Evolutionary conservation across 2,329 filamentous ascomycete genomes (phyloP).

Genomic region (Fusarium tupiense): DNA sequence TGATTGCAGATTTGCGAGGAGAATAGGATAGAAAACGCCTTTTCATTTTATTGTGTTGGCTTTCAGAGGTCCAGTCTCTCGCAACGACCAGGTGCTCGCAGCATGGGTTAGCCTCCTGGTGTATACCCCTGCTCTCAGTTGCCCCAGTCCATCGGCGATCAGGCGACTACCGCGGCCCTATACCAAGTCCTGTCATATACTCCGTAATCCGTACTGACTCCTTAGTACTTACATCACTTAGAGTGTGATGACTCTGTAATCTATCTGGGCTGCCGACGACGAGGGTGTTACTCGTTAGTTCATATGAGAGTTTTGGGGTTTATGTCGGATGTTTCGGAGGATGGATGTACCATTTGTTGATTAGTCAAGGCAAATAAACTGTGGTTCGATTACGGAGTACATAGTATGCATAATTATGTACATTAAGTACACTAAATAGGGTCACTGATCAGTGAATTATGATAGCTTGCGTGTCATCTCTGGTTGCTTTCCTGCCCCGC

Average conservation of each 20-base stretch:
- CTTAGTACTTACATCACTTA: background rate
- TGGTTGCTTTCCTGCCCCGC: background rate
- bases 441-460: background rate
- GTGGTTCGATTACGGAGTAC: no score
- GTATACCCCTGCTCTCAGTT: background rate
- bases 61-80: background rate
- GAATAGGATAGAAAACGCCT: rapidly evolving
- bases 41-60: background rate
- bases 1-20: rapidly evolving
- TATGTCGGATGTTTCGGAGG: background rate
- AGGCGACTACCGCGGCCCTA: no score
- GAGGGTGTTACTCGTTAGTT: no score
- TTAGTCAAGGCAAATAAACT: rapidly evolving
- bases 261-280: no score
- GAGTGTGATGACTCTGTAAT: background rate
- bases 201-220: no score
- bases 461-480: background rate
- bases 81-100: background rate
- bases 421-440: background rate
- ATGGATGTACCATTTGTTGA: rapidly evolving
- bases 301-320: background rate
- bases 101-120: background rate
- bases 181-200: no score
- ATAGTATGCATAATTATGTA: no score
- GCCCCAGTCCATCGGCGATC: background rate